Conservation (phyloP, 768 basidiomycete genomes). For the Rubroboletus pulcherrimus region DNA sequence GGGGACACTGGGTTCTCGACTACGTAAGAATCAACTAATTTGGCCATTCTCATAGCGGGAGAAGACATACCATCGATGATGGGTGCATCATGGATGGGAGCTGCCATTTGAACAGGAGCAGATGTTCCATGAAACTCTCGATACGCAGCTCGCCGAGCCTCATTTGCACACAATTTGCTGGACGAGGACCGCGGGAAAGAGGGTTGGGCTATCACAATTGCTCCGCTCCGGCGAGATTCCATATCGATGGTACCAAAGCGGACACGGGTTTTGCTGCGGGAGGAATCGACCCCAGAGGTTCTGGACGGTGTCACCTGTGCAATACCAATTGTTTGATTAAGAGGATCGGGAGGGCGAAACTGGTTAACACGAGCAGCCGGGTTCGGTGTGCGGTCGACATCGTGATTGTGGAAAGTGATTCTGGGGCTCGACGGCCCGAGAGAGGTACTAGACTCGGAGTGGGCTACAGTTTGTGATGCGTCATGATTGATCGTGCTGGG, state of each 20-base stretch:
- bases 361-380: neutral
- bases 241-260: too few relatives aligned
- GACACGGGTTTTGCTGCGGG: too few relatives aligned
- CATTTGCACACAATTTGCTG: too few relatives aligned
- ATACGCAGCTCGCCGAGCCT: slow-evolving; percentile 22
- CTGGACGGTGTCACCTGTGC: neutral
- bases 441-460: neutral
- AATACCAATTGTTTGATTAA: neutral
- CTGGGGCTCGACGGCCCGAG: too few relatives aligned
- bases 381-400: neutral
- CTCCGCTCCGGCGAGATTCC: slow-evolving; percentile 4
- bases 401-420: neutral
- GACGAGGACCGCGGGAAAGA: too few relatives aligned
- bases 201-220: too few relatives aligned
- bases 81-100: neutral
- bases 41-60: neutral
- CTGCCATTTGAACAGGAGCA: slow-evolving; percentile 10
- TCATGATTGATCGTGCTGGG: slow-evolving; percentile 3
- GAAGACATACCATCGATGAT: neutral
- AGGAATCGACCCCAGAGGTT: neutral
- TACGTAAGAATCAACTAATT: neutral
- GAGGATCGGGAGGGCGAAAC: neutral
- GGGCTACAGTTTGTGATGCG: neutral
- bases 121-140: slow-evolving; percentile 16
- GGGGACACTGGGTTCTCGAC: neutral